Percentiles rank a stretch among this genome's conserved stretches.
These are phyloP conservation scores for Telfairia occidentalis DNA, from an alignment of 331 rosid genomes.

Conservation along the genomic window DNA sequence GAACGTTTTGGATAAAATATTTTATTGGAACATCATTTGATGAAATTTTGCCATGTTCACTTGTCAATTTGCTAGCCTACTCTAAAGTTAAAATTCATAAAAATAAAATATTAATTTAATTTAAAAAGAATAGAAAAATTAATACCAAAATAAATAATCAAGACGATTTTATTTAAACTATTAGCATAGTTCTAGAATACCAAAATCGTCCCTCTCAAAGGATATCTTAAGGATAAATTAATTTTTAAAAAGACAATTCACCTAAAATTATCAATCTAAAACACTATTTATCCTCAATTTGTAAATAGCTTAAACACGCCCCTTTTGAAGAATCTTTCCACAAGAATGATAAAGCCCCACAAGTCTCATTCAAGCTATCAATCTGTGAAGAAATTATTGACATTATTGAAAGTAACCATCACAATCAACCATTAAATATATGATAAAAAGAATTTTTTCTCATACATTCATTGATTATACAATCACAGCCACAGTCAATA, in stretches of 20 bases:
- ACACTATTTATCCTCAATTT: neutral
- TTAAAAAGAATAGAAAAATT: neutral
- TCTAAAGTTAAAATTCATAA: neutral
- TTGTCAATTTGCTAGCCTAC: neutral
- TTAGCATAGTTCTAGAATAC: neutral
- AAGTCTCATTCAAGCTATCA: neutral
- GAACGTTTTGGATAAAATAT: neutral
- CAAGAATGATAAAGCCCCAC: neutral
- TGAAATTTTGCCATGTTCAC: neutral
- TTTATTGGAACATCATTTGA: neutral
- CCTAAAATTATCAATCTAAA: neutral
- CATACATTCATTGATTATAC: neutral
- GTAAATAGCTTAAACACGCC: neutral
- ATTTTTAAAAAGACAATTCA: neutral
- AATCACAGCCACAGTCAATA: neutral
- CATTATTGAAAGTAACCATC: neutral
- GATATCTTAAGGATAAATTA: neutral
- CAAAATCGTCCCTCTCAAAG: neutral
- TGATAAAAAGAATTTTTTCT: neutral
- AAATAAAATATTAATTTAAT: no score
- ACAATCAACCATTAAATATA: neutral
- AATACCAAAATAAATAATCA: neutral
- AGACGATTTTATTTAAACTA: neutral
- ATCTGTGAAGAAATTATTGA: neutral
- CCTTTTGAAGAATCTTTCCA: neutral